phyloP scores from a whole-genome alignment of 2,329 filamentous ascomycete species.

The Diaporthe citriasiana region DNA sequence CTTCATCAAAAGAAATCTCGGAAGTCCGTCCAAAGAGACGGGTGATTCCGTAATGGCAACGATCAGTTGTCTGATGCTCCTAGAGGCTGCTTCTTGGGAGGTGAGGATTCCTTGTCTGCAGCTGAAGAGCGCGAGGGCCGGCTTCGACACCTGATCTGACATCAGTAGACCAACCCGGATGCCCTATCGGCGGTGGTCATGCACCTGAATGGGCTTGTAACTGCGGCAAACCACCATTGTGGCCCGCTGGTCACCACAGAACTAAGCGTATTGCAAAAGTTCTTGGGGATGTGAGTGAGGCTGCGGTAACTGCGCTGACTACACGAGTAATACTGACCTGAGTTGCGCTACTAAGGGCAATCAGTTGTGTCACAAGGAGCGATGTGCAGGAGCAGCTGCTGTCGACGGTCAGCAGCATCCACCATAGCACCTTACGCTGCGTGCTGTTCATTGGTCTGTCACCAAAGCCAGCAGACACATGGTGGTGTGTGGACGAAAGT shows the following conservation, averaged over 20 bases:
- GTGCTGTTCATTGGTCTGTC: conserved; percentile 27
- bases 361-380: conserved; percentile 5
- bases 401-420: not conserved
- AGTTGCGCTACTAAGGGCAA: conserved; percentile 12
- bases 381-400: conserved; percentile 6
- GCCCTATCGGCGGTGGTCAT: conserved; percentile 24
- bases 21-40: conserved; percentile 53
- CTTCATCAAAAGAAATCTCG: conserved; percentile 60
- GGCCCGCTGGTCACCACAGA: not conserved
- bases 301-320: not conserved
- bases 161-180: conserved; percentile 4
- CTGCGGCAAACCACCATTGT: not conserved
- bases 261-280: conserved; percentile 10
- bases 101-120: not conserved
- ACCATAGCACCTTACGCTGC: not conserved
- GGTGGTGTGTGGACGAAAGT: conserved; percentile 9
- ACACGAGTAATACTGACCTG: conserved; percentile 6
- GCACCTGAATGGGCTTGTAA: conserved; percentile 34
- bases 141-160: not conserved
- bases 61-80: conserved; percentile 59
- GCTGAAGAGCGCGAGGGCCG: not conserved
- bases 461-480: conserved; percentile 25
- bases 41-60: conserved; percentile 60
- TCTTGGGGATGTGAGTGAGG: conserved; percentile 25
- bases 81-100: conserved; percentile 54